Evolutionary conservation across 2,329 filamentous ascomycete genomes (phyloP).

Genomic region (Balansia obtecta): DNA sequence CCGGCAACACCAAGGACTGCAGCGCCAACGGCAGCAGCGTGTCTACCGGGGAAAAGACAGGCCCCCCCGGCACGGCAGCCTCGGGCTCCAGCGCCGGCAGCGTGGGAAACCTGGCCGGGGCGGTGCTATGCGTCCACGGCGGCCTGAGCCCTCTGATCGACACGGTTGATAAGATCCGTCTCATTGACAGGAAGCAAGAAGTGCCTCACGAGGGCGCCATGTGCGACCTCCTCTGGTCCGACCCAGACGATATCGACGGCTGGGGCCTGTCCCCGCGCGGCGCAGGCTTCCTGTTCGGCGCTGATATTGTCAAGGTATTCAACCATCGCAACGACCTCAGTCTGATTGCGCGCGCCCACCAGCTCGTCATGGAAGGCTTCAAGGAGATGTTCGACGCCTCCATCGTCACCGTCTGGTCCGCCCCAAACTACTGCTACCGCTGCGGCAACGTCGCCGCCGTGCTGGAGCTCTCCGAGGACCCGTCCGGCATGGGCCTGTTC

Average conservation of each 20-base stretch:
- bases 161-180: slow-evolving; percentile 85
- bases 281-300: slow-evolving; percentile 89
- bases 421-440: slow-evolving; percentile 92
- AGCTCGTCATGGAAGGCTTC: slow-evolving; percentile 98
- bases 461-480: slow-evolving; percentile 81
- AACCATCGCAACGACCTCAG: slow-evolving; percentile 90
- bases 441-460: slow-evolving; percentile 95
- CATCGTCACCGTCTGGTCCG: slow-evolving; percentile 98
- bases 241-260: slow-evolving; percentile 94
- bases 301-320: slow-evolving; percentile 91
- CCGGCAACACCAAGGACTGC: slow-evolving; percentile 8
- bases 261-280: slow-evolving; percentile 92
- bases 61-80: slow-evolving; percentile 69
- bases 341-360: slow-evolving; percentile 86
- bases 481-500: slow-evolving; percentile 59
- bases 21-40: slow-evolving; percentile 9
- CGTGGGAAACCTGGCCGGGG: slow-evolving; percentile 60
- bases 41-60: slow-evolving; percentile 30
- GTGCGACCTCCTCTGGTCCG: slow-evolving; percentile 97
- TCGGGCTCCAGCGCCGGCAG: slow-evolving; percentile 54
- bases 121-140: slow-evolving; percentile 90
- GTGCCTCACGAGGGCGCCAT: slow-evolving; percentile 97
- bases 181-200: slow-evolving; percentile 94
- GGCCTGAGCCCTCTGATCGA: slow-evolving; percentile 86
- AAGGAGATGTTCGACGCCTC: slow-evolving; percentile 97